Conservation (phyloP, 352 stramenopile genomes). For the Aphanomyces astaci region DNA sequence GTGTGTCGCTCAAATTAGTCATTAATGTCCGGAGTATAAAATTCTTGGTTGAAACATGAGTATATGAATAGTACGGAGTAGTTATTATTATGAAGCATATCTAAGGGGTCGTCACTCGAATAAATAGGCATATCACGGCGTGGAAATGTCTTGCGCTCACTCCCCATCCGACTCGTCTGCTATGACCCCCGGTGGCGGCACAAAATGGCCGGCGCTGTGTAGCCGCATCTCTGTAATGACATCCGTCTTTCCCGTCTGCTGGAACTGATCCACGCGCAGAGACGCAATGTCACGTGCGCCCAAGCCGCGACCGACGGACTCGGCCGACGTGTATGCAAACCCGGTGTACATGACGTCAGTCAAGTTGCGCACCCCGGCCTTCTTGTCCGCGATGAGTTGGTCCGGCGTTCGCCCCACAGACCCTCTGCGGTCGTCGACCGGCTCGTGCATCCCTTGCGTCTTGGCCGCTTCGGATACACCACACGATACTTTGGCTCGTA, state of each 20-base stretch:
- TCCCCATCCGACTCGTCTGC: not conserved
- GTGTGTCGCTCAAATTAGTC: too few species aligned
- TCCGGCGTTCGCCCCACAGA: not conserved
- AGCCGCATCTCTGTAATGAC: not conserved
- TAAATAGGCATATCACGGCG: not conserved
- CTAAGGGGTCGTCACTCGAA: not conserved
- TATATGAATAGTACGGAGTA: too few species aligned
- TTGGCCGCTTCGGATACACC: not conserved
- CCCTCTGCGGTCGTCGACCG: not conserved
- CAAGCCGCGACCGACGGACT: not conserved
- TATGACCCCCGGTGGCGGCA: not conserved
- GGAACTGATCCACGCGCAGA: slow-evolving; percentile 5
- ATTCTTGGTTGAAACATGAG: too few species aligned
- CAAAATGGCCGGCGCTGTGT: not conserved
- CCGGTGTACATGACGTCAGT: slow-evolving; percentile 6
- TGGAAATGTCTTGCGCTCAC: not conserved
- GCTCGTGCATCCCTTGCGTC: not conserved
- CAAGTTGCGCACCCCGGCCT: slow-evolving; percentile 1
- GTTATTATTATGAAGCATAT: not conserved
- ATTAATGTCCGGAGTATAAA: not conserved
- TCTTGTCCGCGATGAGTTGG: slow-evolving; percentile 2
- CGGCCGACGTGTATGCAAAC: slow-evolving; percentile 8
- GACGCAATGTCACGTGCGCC: slow-evolving; percentile 3
- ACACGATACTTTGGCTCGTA: slow-evolving; percentile 12
- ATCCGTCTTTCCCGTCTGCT: not conserved